Evolutionary conservation across 805 yeast species (phyloP).

Genomic region (Teunomyces atbi): DNA sequence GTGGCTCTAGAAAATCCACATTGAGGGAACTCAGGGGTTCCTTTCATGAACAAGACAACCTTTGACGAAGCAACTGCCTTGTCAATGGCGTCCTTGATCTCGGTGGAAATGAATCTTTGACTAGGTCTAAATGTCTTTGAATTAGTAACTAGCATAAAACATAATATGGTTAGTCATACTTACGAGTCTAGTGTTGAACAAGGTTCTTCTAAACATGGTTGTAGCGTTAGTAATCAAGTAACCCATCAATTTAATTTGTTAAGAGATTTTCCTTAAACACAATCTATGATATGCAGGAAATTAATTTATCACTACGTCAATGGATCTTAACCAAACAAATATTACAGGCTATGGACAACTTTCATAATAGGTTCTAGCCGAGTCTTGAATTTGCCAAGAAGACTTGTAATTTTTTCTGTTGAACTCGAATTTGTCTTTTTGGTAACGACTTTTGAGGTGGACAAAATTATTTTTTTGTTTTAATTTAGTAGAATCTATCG

Average conservation of each 20-base stretch:
- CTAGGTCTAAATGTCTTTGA: not conserved
- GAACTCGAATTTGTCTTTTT: too few relatives aligned
- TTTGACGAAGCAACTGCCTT: slow-evolving; percentile 86
- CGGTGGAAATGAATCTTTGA: slow-evolving; percentile 62
- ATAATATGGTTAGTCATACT: slow-evolving; percentile 3
- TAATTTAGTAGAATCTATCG: not conserved
- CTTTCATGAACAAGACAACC: slow-evolving; percentile 97
- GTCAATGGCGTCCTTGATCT: slow-evolving; percentile 80
- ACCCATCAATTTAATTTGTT: slow-evolving; percentile 8
- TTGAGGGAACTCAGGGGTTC: slow-evolving; percentile 96
- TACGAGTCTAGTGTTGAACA: slow-evolving; percentile 15
- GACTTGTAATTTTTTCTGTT: too few relatives aligned
- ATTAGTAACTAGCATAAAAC: not conserved
- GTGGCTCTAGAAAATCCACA: slow-evolving; percentile 98
- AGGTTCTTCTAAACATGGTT: slow-evolving; percentile 17
- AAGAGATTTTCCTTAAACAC: not conserved
- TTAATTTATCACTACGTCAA: too few relatives aligned
- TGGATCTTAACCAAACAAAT: too few relatives aligned
- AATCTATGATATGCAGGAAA: not conserved
- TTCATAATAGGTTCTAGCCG: too few relatives aligned
- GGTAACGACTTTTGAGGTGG: too few relatives aligned
- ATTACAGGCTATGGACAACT: too few relatives aligned
- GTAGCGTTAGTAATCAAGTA: slow-evolving; percentile 6
- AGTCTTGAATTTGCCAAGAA: too few relatives aligned
- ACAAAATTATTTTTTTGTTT: not conserved